phyloP scores from a whole-genome alignment of 2,329 filamentous ascomycete genomes.

The Calcarisporium arbuscula region DNA sequence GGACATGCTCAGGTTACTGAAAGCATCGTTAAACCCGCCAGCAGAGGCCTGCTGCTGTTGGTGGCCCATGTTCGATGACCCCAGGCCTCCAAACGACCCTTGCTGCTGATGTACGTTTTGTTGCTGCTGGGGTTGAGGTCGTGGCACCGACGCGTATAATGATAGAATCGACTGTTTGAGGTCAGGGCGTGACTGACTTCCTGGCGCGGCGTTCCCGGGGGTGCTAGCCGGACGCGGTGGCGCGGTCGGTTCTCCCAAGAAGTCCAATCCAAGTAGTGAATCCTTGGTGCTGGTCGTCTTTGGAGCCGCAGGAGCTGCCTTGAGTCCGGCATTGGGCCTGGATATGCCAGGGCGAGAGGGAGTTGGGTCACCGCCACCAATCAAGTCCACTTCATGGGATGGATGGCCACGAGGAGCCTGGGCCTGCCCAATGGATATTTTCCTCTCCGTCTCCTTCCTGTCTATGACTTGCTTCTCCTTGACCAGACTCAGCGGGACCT shows the following conservation, averaged over 20 bases:
- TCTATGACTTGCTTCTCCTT: constrained; percentile 62
- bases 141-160: constrained; percentile 78
- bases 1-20: constrained; percentile 40
- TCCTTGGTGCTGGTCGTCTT: constrained; percentile 71
- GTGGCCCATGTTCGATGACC: constrained; percentile 47
- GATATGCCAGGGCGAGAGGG: constrained; percentile 58
- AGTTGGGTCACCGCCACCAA: constrained; percentile 67
- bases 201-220: constrained; percentile 53
- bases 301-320: constrained; percentile 59
- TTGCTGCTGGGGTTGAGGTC: constrained; percentile 57
- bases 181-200: constrained; percentile 74
- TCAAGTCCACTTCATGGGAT: constrained; percentile 65
- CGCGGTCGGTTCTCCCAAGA: constrained; percentile 69
- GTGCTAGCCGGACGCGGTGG: constrained; percentile 81
- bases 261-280: constrained; percentile 86
- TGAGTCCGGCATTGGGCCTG: constrained; percentile 52
- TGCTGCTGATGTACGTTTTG: constrained; percentile 47
- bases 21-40: constrained; percentile 74
- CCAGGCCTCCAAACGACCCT: constrained; percentile 62
- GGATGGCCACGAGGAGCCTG: constrained; percentile 25
- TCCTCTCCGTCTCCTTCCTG: constrained; percentile 52
- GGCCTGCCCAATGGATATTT: constrained; percentile 48
- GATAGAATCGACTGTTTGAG: constrained; percentile 97
- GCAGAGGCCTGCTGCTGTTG: constrained; percentile 42
- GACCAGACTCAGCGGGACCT: constrained; percentile 58